Evolutionary conservation across 2,329 filamentous ascomycete species (phyloP), one percentile per base, ranked within the genome.

Genomic region (Acrocalymma vagum): DNA sequence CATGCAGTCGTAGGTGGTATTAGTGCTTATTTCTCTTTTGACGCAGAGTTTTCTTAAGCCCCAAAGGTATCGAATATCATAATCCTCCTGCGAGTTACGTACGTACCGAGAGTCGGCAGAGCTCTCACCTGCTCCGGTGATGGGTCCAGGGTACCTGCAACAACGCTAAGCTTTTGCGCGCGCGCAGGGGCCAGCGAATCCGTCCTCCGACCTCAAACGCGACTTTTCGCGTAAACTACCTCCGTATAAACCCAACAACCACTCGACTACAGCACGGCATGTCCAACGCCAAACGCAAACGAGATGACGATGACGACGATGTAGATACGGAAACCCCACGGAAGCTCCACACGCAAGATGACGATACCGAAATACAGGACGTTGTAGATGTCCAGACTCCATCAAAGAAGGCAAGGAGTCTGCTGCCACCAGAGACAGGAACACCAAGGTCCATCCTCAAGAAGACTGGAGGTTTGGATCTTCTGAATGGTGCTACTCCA

Each of bases 361-460:
- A 56, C 7, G 46, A 53, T 14, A 29, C 34, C 3, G 40, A 45
- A 10, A 54, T 54, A n/a, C 37, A 42, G n/a, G 55, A 63, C 14
- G 40, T 35, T 7, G 30, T 52, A 9, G 56, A 65, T 15, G 55
- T 52, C 22, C 60, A 67, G 37, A 65, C 65, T 15, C 63, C 64
- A 10, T 66, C 64, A 15, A 54, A 57, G 47, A 52, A 51, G 44
- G 55, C 46, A 35, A 58, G 55, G 29, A 39, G 40, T 7, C 51
- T 49, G 32, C 51, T 50, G 9, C 28, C 56, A 23, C 45, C 43
- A 17, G 63, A 62, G 26, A 48, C 55, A 42, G 62, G 55, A 9
- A 69, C 64, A 6, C 65, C 64, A 5, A 50, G 56, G 25, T 68
- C 65, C 14, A 69, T 67, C 23, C 34, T 69, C 37, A 68, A 67